A percentile compares a stretch with the other conserved stretches of the same genome.
These are phyloP conservation scores for Drechslera avenae DNA, from an alignment of 2,329 filamentous ascomycete genomes.

Conservation along the genomic window DNA sequence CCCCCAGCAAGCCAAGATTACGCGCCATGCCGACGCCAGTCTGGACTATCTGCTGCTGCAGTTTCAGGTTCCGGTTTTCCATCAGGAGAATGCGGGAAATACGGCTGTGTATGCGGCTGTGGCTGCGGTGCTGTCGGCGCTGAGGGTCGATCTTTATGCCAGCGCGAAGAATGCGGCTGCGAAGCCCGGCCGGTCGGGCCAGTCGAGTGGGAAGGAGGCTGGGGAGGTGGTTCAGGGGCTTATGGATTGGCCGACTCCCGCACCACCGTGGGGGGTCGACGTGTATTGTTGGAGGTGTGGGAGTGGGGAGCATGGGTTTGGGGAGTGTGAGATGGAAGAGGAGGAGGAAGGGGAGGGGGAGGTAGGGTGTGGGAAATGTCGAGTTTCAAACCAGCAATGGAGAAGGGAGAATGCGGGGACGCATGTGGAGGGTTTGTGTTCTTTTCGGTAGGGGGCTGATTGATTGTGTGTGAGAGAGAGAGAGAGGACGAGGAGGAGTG, in stretches of 20 bases:
- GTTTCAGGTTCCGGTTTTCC: conserved; percentile 4
- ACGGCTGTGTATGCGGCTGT: conserved; percentile 22
- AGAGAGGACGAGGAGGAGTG: no score
- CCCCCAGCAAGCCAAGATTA: conserved; percentile 15
- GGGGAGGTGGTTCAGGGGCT: conserved; percentile 14
- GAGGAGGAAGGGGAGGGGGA: conserved; percentile 2
- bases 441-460: not conserved
- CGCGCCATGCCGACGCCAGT: not conserved
- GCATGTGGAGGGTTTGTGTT: conserved; percentile 13
- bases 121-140: conserved; percentile 15
- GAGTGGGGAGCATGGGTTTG: conserved; percentile 4
- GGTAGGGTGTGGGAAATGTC: conserved; percentile 15
- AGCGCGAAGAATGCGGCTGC: conserved; percentile 3
- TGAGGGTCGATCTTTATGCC: conserved; percentile 15
- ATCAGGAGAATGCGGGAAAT: conserved; percentile 16
- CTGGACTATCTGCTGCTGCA: conserved; percentile 12
- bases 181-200: conserved; percentile 15
- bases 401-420: conserved; percentile 17
- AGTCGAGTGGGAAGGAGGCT: conserved; percentile 14
- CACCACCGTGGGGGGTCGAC: conserved; percentile 15
- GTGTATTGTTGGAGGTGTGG: conserved; percentile 18
- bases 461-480: rapidly evolving
- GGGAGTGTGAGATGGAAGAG: conserved; percentile 7
- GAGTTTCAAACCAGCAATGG: conserved; percentile 1
- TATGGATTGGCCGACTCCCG: conserved; percentile 21